Evolutionary conservation across 164 flowering plant genomes (phyloP), one percentile per base, ranked within the genome.

Genomic region (Chimonanthus salicifolius): DNA sequence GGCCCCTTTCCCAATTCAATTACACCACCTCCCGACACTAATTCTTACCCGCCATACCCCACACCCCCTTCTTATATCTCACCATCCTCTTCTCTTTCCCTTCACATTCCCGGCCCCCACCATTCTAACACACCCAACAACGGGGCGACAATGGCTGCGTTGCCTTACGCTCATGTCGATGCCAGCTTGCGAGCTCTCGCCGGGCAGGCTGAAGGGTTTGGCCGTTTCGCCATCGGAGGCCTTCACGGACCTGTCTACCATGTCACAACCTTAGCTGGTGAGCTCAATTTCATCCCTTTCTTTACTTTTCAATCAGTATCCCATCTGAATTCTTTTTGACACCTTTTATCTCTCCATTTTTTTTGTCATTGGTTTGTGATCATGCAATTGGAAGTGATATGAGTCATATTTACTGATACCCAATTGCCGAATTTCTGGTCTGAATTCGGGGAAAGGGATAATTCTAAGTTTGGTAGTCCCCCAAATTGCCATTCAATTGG

Each of bases 131-230:
- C 62, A 58, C 9, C 33, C 44, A 63, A 8, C 33, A 21, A 45
- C 10, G 7, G 62, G 11, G 9, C 60, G 16, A 45, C 60, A 6
- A 79, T 78, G 87, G 60, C 58, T 16, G 54, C 77, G 6, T 47
- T 75, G 72, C 95, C 95, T 3, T 92, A 92, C 69, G 64, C 81
- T 49, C 79, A 79, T 72, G 89, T 89, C n/a, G 97, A 92, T 73
- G 78, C 77, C 75, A 74, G 65, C 78, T 67, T 92, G 47, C 82
- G 96, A 6, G 83, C 89, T 48, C 85, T 92, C 48, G 89, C 96
- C 65, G 89, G 85, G 47, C 87, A 86, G 68, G 96, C 98, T 47
- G 91, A 93, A 81, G 98, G 98, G 43, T 93, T 91, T 71, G 98
- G 98, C 16, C 87, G 88, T 54, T 74, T 47, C 66, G 88, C 98